Base-by-base conservation (phyloP, 2,329 filamentous ascomycete genomes). In the Botrytis elliptica region DNA sequence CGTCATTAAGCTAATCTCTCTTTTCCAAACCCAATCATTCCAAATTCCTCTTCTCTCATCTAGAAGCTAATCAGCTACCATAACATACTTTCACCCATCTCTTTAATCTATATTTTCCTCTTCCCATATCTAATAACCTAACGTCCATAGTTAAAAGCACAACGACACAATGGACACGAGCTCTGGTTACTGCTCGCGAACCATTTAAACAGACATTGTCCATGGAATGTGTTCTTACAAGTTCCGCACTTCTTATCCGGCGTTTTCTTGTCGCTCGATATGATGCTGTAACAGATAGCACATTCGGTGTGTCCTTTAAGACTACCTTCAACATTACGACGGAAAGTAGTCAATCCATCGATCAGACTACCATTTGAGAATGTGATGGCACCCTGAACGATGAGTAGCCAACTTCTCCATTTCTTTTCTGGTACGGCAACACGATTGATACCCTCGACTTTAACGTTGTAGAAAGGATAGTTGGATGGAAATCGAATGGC, bases 271-370 rank as follows among this genome's bases (percentile, higher is more conserved):
- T 98, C 95, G 12, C 89, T 90, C 29, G 93, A 93, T 76, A 99
- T 93, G 80, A 99, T 94, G 74, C 91, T 94, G 85, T 98, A 98
- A 85, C 95, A 98, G 81, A 98, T 98, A 16, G 96, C 94, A 81
- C 96, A 99, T 83, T 99, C 96, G 33, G 89, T 93, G 83, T 98
- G 95, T 52, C 95, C 96, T 84, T 97, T 96, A 77, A 99, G 87
- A 6, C 93, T 93, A 1, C 94, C 93, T 22, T 91, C 89, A 20
- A 99, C 91, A 82, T 98, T 98, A 76, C 91, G 89, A 76, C 93
- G 90, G 86, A 97, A 98, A 14, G 93, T 91, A 20, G 91, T 87
- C 44, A 99, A 85, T 1, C 95, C 96, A 78, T 98, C 95, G 71
- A 95, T 92, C 73, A 99, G 89, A 80, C 89, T 93, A 71, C 94